Evolutionary conservation across 352 stramenopile species (phyloP).

Genomic region (Globisporangium parvum): DNA sequence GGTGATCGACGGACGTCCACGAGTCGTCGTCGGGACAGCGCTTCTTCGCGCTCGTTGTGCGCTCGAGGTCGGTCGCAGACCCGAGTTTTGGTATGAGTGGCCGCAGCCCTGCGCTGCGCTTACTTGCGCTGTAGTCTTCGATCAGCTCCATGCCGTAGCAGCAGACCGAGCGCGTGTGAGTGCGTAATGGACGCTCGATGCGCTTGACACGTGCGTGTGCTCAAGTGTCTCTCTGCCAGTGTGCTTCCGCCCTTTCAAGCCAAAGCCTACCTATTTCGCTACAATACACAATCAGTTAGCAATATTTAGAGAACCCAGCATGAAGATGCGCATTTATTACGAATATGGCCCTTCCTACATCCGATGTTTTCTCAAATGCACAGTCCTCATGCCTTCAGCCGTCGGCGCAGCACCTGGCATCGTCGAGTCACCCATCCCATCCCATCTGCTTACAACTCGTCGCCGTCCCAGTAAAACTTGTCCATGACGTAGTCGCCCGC

Average conservation of each 20-base stretch:
- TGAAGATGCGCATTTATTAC: too few species aligned
- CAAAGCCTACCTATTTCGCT: neutral
- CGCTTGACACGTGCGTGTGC: too few species aligned
- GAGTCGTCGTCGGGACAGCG: constrained; percentile 67
- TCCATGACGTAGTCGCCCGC: constrained; percentile 74
- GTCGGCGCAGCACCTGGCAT: too few species aligned
- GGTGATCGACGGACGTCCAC: constrained; percentile 77
- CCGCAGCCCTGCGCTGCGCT: constrained; percentile 2
- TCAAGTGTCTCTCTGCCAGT: neutral
- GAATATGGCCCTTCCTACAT: too few species aligned
- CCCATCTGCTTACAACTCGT: constrained; percentile 10
- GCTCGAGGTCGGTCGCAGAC: constrained; percentile 1
- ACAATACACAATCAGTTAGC: too few species aligned
- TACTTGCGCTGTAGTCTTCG: constrained; percentile 9
- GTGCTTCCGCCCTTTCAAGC: neutral
- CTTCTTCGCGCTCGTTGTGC: constrained; percentile 16
- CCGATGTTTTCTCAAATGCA: too few species aligned
- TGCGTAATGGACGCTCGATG: neutral
- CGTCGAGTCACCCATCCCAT: too few species aligned
- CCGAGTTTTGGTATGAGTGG: constrained; percentile 1
- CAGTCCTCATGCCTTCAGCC: too few species aligned
- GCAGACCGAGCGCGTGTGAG: too few species aligned
- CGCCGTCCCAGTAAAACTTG: constrained; percentile 69
- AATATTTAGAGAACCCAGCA: too few species aligned
- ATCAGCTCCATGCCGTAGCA: constrained; percentile 14